Percentiles rank a stretch among this genome's conserved stretches.
Conservation (phyloP, 352 stramenopile genomes). For the Phytophthora europaea region DNA sequence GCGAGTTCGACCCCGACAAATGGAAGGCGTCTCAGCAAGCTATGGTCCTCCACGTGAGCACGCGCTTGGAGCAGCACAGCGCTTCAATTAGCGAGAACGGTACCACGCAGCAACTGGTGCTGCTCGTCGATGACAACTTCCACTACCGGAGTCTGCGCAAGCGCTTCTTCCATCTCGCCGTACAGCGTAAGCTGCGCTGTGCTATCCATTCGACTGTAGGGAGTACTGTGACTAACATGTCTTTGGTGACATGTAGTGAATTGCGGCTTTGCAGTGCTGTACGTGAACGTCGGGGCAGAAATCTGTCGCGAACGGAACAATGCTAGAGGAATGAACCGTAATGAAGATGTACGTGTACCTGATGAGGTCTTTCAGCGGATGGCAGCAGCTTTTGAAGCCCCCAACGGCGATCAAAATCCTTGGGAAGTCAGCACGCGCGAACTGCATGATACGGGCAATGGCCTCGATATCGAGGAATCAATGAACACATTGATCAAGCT, state of each 20-base stretch:
- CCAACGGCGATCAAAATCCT: constrained; percentile 19
- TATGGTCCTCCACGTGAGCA: constrained; percentile 50
- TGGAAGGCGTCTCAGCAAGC: constrained; percentile 67
- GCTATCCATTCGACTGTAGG: not conserved
- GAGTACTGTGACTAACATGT: constrained; percentile 25
- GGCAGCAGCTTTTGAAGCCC: constrained; percentile 56
- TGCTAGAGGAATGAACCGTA: constrained; percentile 16
- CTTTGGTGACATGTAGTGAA: constrained; percentile 37
- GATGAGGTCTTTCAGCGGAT: constrained; percentile 60
- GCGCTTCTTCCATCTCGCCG: constrained; percentile 66
- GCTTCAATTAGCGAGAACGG: not conserved
- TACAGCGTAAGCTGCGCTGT: constrained; percentile 42
- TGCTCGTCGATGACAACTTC: constrained; percentile 83
- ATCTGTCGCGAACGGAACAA: constrained; percentile 59
- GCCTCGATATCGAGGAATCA: constrained; percentile 3
- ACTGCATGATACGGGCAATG: constrained; percentile 2
- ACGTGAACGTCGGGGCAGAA: constrained; percentile 37
- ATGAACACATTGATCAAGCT: constrained; percentile 32
- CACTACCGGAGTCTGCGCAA: constrained; percentile 77
- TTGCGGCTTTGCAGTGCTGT: constrained; percentile 61
- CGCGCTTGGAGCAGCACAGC: constrained; percentile 17
- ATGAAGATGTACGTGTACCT: constrained; percentile 41
- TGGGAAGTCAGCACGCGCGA: constrained; percentile 52
- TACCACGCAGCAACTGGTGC: constrained; percentile 34
- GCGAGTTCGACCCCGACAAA: constrained; percentile 52